Evolutionary conservation across 129 eudicot genomes (phyloP).

Genomic region (Tagetes patula): DNA sequence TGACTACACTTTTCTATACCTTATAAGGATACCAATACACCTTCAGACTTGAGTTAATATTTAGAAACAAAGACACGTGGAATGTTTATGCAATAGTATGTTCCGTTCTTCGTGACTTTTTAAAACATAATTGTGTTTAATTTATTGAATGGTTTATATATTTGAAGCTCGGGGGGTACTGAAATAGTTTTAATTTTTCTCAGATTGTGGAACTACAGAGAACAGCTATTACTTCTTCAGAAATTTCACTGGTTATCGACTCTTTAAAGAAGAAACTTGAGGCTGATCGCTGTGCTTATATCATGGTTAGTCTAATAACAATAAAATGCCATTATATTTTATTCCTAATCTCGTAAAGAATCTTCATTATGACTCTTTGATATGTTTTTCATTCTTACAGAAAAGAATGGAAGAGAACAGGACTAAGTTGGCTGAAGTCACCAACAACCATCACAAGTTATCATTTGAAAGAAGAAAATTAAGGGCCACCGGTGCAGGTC

Average conservation of each 20-base stretch:
- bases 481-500: conserved; percentile 34
- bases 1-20: not conserved
- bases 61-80: not conserved
- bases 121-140: not conserved
- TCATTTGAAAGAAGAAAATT: conserved; percentile 60
- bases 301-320: conserved; percentile 56
- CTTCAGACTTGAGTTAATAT: not conserved
- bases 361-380: conserved; percentile 12
- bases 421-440: conserved; percentile 60
- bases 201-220: conserved; percentile 46
- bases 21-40: not conserved
- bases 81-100: conserved; percentile 6
- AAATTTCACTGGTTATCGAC: conserved; percentile 57
- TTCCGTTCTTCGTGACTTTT: not conserved
- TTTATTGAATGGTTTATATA: not conserved
- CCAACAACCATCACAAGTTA: conserved; percentile 48
- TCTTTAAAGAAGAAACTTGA: conserved; percentile 70
- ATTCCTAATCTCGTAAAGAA: not conserved
- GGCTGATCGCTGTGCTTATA: conserved; percentile 59
- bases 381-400: conserved; percentile 40
- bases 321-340: conserved; percentile 1
- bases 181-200: conserved; percentile 23
- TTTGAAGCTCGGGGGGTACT: not conserved
- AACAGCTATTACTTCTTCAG: conserved; percentile 35
- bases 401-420: conserved; percentile 71